phyloP scores from a whole-genome alignment of 2,329 filamentous ascomycete genomes.

The Fusarium subtropicale region DNA sequence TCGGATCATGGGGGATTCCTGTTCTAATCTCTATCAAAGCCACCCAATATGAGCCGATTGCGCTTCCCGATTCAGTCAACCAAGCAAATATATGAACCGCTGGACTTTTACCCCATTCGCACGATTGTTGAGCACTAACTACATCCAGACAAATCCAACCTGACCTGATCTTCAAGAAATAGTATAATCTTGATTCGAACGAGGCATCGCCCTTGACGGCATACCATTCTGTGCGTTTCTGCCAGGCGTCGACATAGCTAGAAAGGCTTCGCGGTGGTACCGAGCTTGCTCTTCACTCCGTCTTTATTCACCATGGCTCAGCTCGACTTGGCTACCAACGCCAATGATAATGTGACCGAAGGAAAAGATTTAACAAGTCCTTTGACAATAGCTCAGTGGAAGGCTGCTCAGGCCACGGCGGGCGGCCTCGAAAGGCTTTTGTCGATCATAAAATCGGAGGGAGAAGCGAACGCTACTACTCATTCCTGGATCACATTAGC shows the following conservation, averaged over 20 bases:
- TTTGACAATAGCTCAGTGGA: conserved; percentile 46
- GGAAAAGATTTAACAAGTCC: not conserved
- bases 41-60: conserved; percentile 22
- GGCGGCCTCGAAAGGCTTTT: conserved; percentile 47
- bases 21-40: conserved; percentile 6
- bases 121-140: conserved; percentile 5
- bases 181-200: not conserved
- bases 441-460: conserved; percentile 42
- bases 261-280: not conserved
- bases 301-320: not conserved
- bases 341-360: not conserved
- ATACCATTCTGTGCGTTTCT: not conserved
- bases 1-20: not conserved
- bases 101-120: conserved; percentile 4
- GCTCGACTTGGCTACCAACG: not conserved
- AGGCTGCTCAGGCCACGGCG: conserved; percentile 40
- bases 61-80: conserved; percentile 9
- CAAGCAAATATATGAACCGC: conserved; percentile 18
- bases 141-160: conserved; percentile 9
- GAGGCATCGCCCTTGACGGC: not conserved
- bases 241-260: not conserved
- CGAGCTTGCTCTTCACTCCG: not conserved
- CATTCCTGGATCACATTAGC: conserved; percentile 51
- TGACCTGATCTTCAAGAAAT: not conserved
- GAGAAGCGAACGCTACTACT: conserved; percentile 33